Percentiles rank a stretch among this genome's conserved stretches.
phyloP scores from a whole-genome alignment of 1,139 yeast species.

The Pichia norvegensis region DNA sequence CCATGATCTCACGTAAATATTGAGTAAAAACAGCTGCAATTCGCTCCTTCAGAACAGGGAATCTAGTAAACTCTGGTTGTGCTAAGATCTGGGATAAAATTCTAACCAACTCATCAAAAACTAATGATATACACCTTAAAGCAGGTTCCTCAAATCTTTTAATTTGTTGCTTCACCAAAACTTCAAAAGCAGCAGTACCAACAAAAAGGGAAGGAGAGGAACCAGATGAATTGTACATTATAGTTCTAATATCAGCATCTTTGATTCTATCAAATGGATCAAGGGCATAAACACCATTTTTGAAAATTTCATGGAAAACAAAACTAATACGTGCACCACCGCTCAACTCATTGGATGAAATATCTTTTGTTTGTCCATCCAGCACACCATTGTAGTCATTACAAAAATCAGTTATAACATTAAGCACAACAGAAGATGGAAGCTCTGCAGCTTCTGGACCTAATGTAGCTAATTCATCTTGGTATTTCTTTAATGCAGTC shows the following conservation, averaged over 20 bases:
- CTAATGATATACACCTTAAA: constrained; percentile 77
- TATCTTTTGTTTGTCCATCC: constrained; percentile 90
- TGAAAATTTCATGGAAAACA: constrained; percentile 93
- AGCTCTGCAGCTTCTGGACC: constrained; percentile 86
- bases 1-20: constrained; percentile 68
- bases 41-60: constrained; percentile 85
- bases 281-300: constrained; percentile 83
- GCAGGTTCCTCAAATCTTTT: constrained; percentile 93
- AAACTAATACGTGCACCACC: constrained; percentile 98
- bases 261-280: constrained; percentile 97
- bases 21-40: constrained; percentile 73
- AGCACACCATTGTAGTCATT: constrained; percentile 87
- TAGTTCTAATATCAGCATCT: constrained; percentile 96
- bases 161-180: constrained; percentile 90
- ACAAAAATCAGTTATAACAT: constrained; percentile 85
- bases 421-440: constrained; percentile 82
- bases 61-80: constrained; percentile 77
- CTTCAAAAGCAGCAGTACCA: constrained; percentile 96
- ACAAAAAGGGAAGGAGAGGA: constrained; percentile 96
- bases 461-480: constrained; percentile 63
- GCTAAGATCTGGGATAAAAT: constrained; percentile 78
- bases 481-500: constrained; percentile 73
- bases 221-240: constrained; percentile 93
- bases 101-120: constrained; percentile 90
- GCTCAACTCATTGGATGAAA: constrained; percentile 74